A percentile compares a stretch with the other conserved stretches of the same genome.
These are phyloP conservation scores for Darksidea phi DNA, from an alignment of 495 filamentous ascomycete genomes.

Conservation along the genomic window DNA sequence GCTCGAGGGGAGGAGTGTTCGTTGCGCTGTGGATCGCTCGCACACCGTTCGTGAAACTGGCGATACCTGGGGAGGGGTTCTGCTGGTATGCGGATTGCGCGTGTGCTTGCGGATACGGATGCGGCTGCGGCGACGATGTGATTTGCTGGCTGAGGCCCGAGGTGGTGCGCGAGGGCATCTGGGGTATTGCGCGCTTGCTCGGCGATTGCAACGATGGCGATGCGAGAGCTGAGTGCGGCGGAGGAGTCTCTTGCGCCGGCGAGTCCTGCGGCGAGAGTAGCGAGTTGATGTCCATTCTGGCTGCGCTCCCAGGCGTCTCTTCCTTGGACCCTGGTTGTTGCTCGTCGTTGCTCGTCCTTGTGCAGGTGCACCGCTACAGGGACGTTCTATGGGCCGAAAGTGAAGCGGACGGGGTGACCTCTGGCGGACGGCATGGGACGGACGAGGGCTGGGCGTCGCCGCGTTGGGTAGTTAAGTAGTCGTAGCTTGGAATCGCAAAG, in stretches of 20 bases:
- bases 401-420: slow-evolving; percentile 11
- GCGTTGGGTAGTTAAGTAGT: background rate
- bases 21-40: slow-evolving; percentile 29
- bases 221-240: slow-evolving; percentile 40
- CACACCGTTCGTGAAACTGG: slow-evolving; percentile 23
- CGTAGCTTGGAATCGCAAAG: background rate
- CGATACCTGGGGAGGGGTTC: slow-evolving; percentile 25
- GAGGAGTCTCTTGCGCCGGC: slow-evolving; percentile 48
- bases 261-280: slow-evolving; percentile 69
- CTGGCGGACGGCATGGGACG: slow-evolving; percentile 9
- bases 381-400: slow-evolving; percentile 1
- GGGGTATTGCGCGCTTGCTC: slow-evolving; percentile 31
- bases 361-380: background rate
- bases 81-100: slow-evolving; percentile 26
- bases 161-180: slow-evolving; percentile 35
- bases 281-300: slow-evolving; percentile 68
- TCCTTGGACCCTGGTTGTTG: background rate
- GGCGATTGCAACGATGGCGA: slow-evolving; percentile 23
- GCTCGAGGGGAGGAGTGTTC: slow-evolving; percentile 41
- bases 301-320: background rate
- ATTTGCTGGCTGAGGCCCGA: slow-evolving; percentile 44
- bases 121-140: slow-evolving; percentile 42
- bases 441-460: background rate
- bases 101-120: slow-evolving; percentile 25
- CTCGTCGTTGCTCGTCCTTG: background rate